phyloP scores from a whole-genome alignment of 176 grass and related monocot genomes.

The Ensete ventricosum region DNA sequence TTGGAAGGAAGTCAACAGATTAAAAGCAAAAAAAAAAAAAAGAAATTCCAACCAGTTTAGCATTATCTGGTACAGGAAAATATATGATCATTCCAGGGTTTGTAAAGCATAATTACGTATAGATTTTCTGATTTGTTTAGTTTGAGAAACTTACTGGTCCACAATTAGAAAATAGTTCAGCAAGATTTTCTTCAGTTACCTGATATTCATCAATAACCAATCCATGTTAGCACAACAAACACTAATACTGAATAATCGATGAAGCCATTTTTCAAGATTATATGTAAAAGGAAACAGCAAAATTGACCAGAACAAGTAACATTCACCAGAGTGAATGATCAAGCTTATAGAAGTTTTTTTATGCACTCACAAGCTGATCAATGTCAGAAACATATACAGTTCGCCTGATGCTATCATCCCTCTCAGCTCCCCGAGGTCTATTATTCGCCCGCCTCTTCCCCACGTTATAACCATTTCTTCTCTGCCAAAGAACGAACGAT shows the following conservation, averaged over 20 bases:
- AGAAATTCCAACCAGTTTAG: too few species aligned
- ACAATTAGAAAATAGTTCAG: conserved; percentile 11
- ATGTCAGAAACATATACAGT: conserved; percentile 66
- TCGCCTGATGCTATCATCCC: conserved; percentile 77
- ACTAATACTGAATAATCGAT: too few species aligned
- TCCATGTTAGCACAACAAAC: neutral
- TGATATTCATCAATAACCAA: neutral
- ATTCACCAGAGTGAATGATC: neutral
- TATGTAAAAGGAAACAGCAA: too few species aligned
- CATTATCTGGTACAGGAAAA: too few species aligned
- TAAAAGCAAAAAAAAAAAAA: too few species aligned
- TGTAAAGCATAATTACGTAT: neutral
- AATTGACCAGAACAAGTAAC: too few species aligned
- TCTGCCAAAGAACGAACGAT: conserved; percentile 19
- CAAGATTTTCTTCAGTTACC: conserved; percentile 11
- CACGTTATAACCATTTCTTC: conserved; percentile 44
- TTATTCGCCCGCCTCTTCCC: conserved; percentile 45
- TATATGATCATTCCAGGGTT: too few species aligned
- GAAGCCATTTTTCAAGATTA: too few species aligned
- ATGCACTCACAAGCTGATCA: neutral
- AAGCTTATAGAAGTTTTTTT: neutral
- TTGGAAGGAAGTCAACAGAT: too few species aligned
- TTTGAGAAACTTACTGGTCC: conserved; percentile 4
- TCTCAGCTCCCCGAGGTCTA: conserved; percentile 41
- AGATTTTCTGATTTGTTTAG: neutral